Evolutionary conservation across 2,329 filamentous ascomycete genomes (phyloP).

Genomic region (Fusarium neocosmosporiellum): DNA sequence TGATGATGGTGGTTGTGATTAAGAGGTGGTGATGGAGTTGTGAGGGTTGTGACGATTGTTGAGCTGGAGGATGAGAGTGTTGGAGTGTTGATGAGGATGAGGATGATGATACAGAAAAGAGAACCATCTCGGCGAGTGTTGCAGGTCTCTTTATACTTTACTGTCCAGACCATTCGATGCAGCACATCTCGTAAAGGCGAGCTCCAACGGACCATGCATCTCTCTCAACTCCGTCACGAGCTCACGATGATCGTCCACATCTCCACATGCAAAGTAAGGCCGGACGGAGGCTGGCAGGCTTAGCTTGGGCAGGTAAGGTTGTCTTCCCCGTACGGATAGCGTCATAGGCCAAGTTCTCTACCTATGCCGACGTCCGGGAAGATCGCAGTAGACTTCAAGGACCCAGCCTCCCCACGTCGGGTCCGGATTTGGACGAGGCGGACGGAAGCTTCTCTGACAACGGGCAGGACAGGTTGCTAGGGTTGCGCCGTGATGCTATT

Average conservation of each 20-base stretch:
- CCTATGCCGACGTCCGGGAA: neutral
- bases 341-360: constrained; percentile 21
- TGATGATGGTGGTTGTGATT: constrained; percentile 46
- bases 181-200: constrained; percentile 16
- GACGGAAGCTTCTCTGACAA: neutral
- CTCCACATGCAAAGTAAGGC: constrained; percentile 28
- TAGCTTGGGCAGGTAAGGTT: constrained; percentile 5
- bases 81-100: constrained; percentile 21
- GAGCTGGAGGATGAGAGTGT: constrained; percentile 16
- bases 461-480: constrained; percentile 28
- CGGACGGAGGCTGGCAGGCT: constrained; percentile 20
- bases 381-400: constrained; percentile 2
- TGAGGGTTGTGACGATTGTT: constrained; percentile 10
- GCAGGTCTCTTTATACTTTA: constrained; percentile 38
- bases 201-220: constrained; percentile 26
- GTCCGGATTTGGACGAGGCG: neutral
- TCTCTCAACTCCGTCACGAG: constrained; percentile 29
- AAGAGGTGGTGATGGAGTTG: constrained; percentile 13
- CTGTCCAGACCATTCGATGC: neutral
- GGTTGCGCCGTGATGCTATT: constrained; percentile 30
- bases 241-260: constrained; percentile 28
- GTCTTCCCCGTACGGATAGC: constrained; percentile 14
- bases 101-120: constrained; percentile 21
- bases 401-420: neutral
- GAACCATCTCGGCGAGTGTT: constrained; percentile 16